These are phyloP conservation scores for Xylaria sp. DNA, from an alignment of 2,329 filamentous ascomycete genomes.

Conservation along the genomic window DNA sequence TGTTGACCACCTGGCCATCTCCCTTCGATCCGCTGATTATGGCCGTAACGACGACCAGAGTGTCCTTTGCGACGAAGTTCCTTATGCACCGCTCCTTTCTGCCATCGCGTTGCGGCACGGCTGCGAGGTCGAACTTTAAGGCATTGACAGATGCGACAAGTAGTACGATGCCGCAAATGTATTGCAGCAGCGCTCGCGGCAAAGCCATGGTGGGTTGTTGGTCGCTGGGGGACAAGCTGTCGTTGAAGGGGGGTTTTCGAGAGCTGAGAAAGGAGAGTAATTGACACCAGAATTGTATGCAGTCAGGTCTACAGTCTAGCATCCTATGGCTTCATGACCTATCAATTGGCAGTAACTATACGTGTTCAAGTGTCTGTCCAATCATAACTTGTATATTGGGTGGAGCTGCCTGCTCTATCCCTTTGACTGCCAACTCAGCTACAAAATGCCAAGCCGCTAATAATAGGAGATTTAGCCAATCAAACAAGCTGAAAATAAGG, in stretches of 20 bases:
- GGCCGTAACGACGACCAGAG: constrained; percentile 93
- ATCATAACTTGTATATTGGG: constrained; percentile 8
- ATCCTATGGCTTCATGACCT: constrained; percentile 1
- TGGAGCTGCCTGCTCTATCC: neutral
- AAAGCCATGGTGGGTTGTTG: constrained; percentile 57
- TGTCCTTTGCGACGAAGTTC: constrained; percentile 93
- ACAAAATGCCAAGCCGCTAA: no score
- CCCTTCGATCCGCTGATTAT: constrained; percentile 86
- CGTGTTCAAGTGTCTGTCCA: constrained; percentile 37
- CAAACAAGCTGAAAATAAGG: no score
- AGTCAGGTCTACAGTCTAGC: neutral
- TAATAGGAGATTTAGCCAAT: no score
- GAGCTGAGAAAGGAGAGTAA: constrained; percentile 3
- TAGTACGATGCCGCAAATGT: constrained; percentile 68
- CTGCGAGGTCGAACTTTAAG: constrained; percentile 92
- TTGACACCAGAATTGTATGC: neutral
- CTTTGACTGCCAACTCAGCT: no score
- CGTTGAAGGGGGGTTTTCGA: neutral
- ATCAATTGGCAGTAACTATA: constrained; percentile 18
- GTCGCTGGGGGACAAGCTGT: constrained; percentile 6
- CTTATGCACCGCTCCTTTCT: constrained; percentile 87
- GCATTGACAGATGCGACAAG: constrained; percentile 68
- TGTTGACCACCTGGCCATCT: constrained; percentile 93
- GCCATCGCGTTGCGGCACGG: constrained; percentile 68
- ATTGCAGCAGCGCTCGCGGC: constrained; percentile 65